Evolutionary conservation across 208 protist genomes (phyloP), one percentile per base, ranked within the genome.

Genomic region (Leishmania braziliensis): DNA sequence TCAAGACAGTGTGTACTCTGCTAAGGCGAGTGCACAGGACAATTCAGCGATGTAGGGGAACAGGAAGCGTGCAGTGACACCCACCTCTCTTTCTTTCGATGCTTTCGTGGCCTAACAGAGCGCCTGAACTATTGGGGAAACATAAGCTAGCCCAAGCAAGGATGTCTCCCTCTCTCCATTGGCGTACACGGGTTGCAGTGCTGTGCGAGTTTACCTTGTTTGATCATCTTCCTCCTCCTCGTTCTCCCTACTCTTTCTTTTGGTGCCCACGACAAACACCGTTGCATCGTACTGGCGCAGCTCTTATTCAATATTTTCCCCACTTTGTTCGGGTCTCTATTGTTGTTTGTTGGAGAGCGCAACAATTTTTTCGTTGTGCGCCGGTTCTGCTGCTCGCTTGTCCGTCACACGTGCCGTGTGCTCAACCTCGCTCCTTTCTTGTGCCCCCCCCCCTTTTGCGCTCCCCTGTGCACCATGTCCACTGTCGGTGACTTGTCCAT

Each of bases 401-500:
- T 53, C 23, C 26, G n/a, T 33, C 26, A 53, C 23, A 26, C 43
- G 23, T 26, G 46, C 46, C 26, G 12, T 29, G 36, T 54, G 43
- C 53, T 46, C 12, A 43, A 33, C 33, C 51, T 62, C 23, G n/a
- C 50, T 76, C 26, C 33, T n/a, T 39, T 14, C 16, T 16, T 29
- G 29, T 56, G 3, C 1, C 12, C n/a, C 48, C 68, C 5, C 68
- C 14, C 48, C 26, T 48, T 16, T 48, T 51, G 20, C 16, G 33
- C 29, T 23, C n/a, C 48, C 3, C 48, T 29, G 29, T n/a, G 53
- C 5, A 53, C 16, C 74, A 84, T 85, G 77, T 80, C 84, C 16
- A 71, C 83, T 36, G 62, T 87, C 10, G 82, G 83, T 3, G 93
- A 95, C 50, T 75, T 94, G 63, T 88, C 86, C 5, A 85, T 90